Evolutionary conservation across 805 yeast genomes (phyloP).

Genomic region (Kodamaea kaohsiungensis): DNA sequence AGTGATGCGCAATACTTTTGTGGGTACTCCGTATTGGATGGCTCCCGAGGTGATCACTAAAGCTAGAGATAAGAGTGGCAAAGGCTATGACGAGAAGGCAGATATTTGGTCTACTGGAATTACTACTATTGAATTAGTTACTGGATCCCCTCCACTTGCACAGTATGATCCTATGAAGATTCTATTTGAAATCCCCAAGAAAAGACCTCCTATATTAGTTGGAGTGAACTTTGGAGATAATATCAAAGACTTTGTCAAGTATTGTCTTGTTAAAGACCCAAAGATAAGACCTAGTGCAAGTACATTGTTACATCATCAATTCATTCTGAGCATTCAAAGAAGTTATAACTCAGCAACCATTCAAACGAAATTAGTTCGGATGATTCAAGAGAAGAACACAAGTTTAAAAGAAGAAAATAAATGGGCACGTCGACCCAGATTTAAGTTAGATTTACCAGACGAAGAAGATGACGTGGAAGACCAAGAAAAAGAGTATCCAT

Average conservation of each 20-base stretch:
- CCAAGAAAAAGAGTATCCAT: conserved; percentile 6
- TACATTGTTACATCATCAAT: conserved; percentile 53
- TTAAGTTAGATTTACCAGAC: background rate
- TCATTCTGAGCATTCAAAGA: conserved; percentile 39
- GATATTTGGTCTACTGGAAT: conserved; percentile 98
- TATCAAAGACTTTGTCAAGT: conserved; percentile 65
- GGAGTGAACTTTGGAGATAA: conserved; percentile 46
- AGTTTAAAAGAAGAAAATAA: conserved; percentile 1
- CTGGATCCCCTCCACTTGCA: conserved; percentile 80
- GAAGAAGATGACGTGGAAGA: background rate
- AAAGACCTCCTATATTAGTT: conserved; percentile 58
- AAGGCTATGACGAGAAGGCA: conserved; percentile 80
- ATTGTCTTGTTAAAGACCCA: conserved; percentile 72
- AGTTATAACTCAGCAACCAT: conserved; percentile 9
- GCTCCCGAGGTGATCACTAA: conserved; percentile 90
- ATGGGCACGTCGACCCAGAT: conserved; percentile 4
- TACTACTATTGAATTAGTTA: conserved; percentile 80
- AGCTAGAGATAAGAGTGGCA: conserved; percentile 9
- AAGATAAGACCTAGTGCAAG: conserved; percentile 60
- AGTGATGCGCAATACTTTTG: conserved; percentile 68
- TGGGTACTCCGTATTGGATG: conserved; percentile 98
- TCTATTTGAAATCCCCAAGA: conserved; percentile 65
- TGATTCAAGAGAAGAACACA: conserved; percentile 43
- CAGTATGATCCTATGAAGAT: conserved; percentile 77
- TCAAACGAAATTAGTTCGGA: conserved; percentile 28